Base-by-base conservation (phyloP, 1,284 basidiomycete genomes). In the Ceratobasidium sp. region DNA sequence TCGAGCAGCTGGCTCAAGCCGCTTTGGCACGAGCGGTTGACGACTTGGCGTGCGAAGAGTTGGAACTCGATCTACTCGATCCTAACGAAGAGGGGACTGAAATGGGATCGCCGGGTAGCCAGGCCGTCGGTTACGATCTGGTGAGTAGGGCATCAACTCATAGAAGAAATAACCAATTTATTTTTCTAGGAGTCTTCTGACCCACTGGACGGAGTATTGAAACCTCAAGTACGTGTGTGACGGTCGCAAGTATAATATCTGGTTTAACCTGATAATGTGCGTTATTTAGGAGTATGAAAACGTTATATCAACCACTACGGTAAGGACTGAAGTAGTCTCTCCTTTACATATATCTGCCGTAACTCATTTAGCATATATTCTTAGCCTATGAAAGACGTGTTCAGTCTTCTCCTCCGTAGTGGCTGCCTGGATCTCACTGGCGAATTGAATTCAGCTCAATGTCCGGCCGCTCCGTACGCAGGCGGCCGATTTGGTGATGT, bases 401-500 rank as follows among this genome's bases (percentile, higher is more conserved):
- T 54, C 7, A 52, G 3, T 3, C 28, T 20, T n/a, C 66, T 68
- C 0, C 26, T 40, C 7, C 12, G 54, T n/a, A 26, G 57, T 20
- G 40, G 62, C 13, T 70, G 67, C n/a, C 4, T 28, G 12, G 67
- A 69, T 54, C 48, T 69, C 10, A 69, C 28, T 20, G 3, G 40
- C n/a, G 13, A 38, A 17, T 28, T 69, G n/a, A 28, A 69, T 40
- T 28, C 28, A 54, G 6, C 33, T 0, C 13, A 20, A 17, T 54
- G 28, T 26, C 52, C 67, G 13, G n/a, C 6, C 0, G 28, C 52
- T 2, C 23, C 67, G 26, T 38, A 28, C 48, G 50, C 67, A 3
- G 48, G 50, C 4, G 67, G 67, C 2, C 50, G 67, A 2, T 69
- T 54, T 33, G 67, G 67, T 3, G 67, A 69, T 20, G 67, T 69